These are phyloP conservation scores for Cadophora luteo-olivacea DNA, from an alignment of 2,329 filamentous ascomycete species.

Conservation along the genomic window DNA sequence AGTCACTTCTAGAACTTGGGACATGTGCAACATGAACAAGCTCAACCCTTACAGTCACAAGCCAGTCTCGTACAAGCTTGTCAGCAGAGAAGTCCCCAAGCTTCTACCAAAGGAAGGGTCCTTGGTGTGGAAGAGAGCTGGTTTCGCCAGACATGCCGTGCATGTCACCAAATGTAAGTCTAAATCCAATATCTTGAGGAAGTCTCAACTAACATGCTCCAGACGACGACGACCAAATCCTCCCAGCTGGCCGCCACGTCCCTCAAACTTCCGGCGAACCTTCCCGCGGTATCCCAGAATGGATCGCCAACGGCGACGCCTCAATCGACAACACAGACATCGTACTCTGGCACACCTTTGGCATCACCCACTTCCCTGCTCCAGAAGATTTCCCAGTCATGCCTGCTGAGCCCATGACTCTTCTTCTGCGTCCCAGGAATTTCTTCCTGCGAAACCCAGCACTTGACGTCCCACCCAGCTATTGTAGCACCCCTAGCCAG, in stretches of 20 bases:
- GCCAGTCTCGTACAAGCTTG: constrained; percentile 86
- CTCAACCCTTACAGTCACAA: constrained; percentile 88
- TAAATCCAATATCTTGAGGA: constrained; percentile 44
- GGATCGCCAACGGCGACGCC: constrained; percentile 65
- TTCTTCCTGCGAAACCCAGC: constrained; percentile 66
- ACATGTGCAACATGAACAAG: constrained; percentile 84
- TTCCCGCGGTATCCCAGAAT: constrained; percentile 52
- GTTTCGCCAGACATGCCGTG: constrained; percentile 63
- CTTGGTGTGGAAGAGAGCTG: constrained; percentile 70
- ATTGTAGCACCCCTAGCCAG: constrained; percentile 74
- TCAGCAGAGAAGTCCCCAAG: constrained; percentile 81
- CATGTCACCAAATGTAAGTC: constrained; percentile 75
- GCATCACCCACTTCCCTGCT: constrained; percentile 85
- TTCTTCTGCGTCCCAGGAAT: constrained; percentile 63
- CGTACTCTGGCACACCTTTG: constrained; percentile 94
- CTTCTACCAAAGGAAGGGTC: constrained; percentile 82
- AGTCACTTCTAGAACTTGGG: constrained; percentile 82
- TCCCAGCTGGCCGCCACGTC: constrained; percentile 64
- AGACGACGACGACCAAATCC: constrained; percentile 64
- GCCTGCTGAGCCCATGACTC: constrained; percentile 82
- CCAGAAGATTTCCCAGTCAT: constrained; percentile 94
- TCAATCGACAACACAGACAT: constrained; percentile 82
- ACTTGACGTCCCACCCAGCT: constrained; percentile 68
- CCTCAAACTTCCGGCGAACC: constrained; percentile 60
- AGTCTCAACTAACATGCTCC: constrained; percentile 39